Conservation (phyloP, 2,329 filamentous ascomycete species). For the Ophiocordyceps robertsii region DNA sequence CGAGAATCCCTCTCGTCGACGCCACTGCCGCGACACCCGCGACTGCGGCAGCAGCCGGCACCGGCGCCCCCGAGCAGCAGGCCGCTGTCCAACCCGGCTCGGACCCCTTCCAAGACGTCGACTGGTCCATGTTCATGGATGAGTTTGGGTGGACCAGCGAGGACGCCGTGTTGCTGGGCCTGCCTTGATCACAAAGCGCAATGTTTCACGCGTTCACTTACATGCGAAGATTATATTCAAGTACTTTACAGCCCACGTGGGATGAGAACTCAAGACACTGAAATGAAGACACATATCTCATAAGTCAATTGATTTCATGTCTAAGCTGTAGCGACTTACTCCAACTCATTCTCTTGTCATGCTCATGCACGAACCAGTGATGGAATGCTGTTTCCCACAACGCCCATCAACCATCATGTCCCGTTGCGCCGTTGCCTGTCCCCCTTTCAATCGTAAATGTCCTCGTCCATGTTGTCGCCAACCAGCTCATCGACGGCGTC, state of each 20-base stretch:
- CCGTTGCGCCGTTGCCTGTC: neutral
- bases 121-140: slow-evolving; percentile 36
- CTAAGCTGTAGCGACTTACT: too few relatives aligned
- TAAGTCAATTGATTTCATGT: too few relatives aligned
- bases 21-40: too few relatives aligned
- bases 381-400: neutral
- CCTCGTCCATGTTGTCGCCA: slow-evolving; percentile 47
- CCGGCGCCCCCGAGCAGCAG: slow-evolving; percentile 7
- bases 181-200: slow-evolving; percentile 7
- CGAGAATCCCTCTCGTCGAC: too few relatives aligned
- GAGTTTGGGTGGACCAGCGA: slow-evolving; percentile 31
- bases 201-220: too few relatives aligned
- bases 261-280: too few relatives aligned
- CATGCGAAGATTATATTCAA: too few relatives aligned
- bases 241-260: too few relatives aligned
- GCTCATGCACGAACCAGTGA: neutral
- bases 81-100: slow-evolving; percentile 5
- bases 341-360: neutral
- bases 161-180: slow-evolving; percentile 15
- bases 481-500: slow-evolving; percentile 59
- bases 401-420: neutral
- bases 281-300: too few relatives aligned
- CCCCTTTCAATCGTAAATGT: slow-evolving; percentile 28
- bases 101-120: slow-evolving; percentile 29
- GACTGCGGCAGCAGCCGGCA: neutral